These are phyloP conservation scores for Aspergillus sojae DNA, from an alignment of 2,329 filamentous ascomycete genomes.

Conservation along the genomic window DNA sequence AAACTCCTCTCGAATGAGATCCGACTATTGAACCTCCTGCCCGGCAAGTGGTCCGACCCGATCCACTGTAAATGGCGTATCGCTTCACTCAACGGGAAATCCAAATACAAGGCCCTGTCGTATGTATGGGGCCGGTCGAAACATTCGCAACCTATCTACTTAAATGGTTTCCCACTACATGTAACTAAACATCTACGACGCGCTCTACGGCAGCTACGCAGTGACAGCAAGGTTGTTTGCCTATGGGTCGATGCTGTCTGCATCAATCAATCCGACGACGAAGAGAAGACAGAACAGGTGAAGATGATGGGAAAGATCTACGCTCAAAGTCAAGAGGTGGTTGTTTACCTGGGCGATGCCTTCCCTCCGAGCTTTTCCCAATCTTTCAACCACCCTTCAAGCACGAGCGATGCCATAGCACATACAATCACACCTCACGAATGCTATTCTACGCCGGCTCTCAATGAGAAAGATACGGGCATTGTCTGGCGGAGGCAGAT, in stretches of 20 bases:
- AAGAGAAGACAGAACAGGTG: background rate
- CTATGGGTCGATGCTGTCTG: background rate
- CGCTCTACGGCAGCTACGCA: background rate
- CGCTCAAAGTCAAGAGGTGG: background rate
- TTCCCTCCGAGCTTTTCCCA: background rate
- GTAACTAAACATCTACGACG: background rate
- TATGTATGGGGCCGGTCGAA: background rate
- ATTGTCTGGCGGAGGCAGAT: background rate
- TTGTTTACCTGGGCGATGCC: background rate
- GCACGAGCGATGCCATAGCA: background rate
- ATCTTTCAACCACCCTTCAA: background rate
- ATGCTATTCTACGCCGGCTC: background rate
- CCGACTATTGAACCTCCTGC: background rate
- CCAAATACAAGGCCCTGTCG: background rate
- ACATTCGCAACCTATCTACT: background rate
- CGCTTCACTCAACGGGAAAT: background rate
- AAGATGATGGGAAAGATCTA: background rate
- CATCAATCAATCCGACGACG: background rate
- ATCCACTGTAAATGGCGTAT: background rate
- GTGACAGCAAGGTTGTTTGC: background rate
- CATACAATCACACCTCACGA: background rate
- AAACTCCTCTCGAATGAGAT: background rate
- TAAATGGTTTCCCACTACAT: background rate
- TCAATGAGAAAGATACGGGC: background rate
- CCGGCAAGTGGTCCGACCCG: background rate